A percentile compares a stretch with the other conserved stretches of the same genome.
Evolutionary conservation across 1,139 yeast genomes (phyloP).

Genomic region (Taphrina confusa): DNA sequence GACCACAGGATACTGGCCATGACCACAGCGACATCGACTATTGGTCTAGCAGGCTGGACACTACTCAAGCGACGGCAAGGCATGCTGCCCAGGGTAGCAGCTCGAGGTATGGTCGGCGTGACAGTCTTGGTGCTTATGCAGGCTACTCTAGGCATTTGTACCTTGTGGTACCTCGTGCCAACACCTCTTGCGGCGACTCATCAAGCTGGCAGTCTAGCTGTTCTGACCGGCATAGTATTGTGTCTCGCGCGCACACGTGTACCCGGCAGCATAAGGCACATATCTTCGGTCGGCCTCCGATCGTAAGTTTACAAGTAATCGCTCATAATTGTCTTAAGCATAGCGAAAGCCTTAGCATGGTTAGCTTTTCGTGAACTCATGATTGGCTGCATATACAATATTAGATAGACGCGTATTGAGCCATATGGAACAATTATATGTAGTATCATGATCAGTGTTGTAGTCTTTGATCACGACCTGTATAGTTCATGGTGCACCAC

Average conservation of each 20-base stretch:
- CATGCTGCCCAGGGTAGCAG: constrained; percentile 61
- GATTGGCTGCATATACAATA: no score
- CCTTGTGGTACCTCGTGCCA: constrained; percentile 86
- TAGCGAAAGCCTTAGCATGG: no score
- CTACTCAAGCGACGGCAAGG: constrained; percentile 53
- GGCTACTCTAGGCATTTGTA: constrained; percentile 79
- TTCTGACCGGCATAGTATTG: constrained; percentile 69
- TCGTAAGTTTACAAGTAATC: no score
- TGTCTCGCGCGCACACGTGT: constrained; percentile 3
- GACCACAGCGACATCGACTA: constrained; percentile 70
- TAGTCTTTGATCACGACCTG: no score
- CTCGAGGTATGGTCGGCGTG: constrained; percentile 61
- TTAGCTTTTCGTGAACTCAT: no score
- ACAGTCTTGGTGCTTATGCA: constrained; percentile 65
- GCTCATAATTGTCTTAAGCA: no score
- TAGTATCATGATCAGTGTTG: no score
- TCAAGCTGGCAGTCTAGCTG: constrained; percentile 94
- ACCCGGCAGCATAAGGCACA: not conserved
- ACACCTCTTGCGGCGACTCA: constrained; percentile 91
- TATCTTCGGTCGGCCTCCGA: not conserved
- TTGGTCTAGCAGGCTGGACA: constrained; percentile 64
- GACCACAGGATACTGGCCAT: constrained; percentile 85
- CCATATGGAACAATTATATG: no score
- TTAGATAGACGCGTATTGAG: no score
- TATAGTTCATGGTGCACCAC: no score